phyloP scores from a whole-genome alignment of 2,329 filamentous ascomycete genomes.

The Aspergillus ruber region DNA sequence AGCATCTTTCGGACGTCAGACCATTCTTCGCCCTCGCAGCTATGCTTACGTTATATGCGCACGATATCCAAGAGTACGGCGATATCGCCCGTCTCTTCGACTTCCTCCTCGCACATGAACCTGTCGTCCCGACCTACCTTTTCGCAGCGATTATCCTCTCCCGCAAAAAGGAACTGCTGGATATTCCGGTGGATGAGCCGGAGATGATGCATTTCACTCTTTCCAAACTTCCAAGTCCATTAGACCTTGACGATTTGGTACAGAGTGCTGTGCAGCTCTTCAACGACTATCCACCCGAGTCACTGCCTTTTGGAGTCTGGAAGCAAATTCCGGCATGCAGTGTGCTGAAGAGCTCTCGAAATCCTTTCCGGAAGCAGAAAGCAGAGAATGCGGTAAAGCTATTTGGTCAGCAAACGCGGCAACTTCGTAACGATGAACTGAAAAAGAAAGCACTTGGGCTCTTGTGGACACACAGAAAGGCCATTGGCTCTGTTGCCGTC shows the following conservation, averaged over 20 bases:
- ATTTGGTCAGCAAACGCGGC: conserved; percentile 64
- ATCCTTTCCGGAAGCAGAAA: conserved; percentile 48
- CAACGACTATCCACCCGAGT: conserved; percentile 62
- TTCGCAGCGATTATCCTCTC: conserved; percentile 83
- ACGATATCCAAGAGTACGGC: conserved; percentile 84
- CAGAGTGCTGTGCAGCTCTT: conserved; percentile 59
- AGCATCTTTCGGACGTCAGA: conserved; percentile 68
- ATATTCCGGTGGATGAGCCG: conserved; percentile 72
- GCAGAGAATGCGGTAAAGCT: conserved; percentile 60
- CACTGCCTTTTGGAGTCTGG: conserved; percentile 61
- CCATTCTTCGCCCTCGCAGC: conserved; percentile 93
- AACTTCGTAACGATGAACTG: conserved; percentile 62
- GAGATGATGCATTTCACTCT: conserved; percentile 89
- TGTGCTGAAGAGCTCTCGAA: conserved; percentile 75
- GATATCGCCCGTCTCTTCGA: conserved; percentile 91
- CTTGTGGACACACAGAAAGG: conserved; percentile 60
- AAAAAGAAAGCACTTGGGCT: conserved; percentile 46
- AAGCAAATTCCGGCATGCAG: conserved; percentile 64
- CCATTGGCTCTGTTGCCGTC: conserved; percentile 55
- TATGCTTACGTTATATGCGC: conserved; percentile 90
- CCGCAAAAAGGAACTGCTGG: conserved; percentile 76
- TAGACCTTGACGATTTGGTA: conserved; percentile 76
- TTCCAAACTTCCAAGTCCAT: conserved; percentile 73
- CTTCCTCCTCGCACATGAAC: conserved; percentile 77
- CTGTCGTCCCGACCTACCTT: conserved; percentile 83